Evolutionary conservation across 106 monocot species (phyloP), one percentile per base, ranked within the genome.

Genomic region (Amphibolis antarctica): DNA sequence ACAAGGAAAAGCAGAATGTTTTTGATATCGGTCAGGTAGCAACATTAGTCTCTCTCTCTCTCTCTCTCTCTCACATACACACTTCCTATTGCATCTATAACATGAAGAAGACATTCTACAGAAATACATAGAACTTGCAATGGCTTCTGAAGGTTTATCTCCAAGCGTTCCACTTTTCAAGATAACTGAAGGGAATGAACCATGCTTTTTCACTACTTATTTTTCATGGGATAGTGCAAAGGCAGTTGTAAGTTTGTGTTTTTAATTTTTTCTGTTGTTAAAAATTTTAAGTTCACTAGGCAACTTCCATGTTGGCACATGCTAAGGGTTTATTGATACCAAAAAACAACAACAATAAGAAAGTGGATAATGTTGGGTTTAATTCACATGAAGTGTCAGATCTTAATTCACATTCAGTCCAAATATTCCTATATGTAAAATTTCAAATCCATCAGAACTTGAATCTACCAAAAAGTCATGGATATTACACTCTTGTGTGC

Each of bases 141-240:
- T 55, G 30, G 52, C 70, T 10, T 58, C 78, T 28, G 96, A 96
- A 70, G 90, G 86, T 23, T 59, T 96, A 70, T 76, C 90, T 25
- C 63, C 82, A 55, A 79, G 84, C 76, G 80, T 87, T 18, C 90
- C 96, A 36, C 82, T 96, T 69, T 96, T 82, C 61, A 96, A 76
- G 78, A 76, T 96, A 26, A 80, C 84, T 53, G 96, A 90, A 80
- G 96, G 96, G 19, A 84, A 90, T 74, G 96, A 96, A 57, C 96
- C 96, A 50, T 86, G 82, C 66, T 96, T 96, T 71, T 96, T 87
- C 66, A 96, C 81, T 9, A 52, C 76, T 58, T 86, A 82, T 62
- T 96, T 96, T 69, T 69, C 77, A 19, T 96, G 96, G 96, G 96
- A 96, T 70, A 60, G 26, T 47, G 71, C 78, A 46, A 86, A 87